Percentiles rank a stretch among this genome's conserved stretches.
Evolutionary conservation across 768 basidiomycete genomes (phyloP).

Genomic region (Jaapia argillacea): DNA sequence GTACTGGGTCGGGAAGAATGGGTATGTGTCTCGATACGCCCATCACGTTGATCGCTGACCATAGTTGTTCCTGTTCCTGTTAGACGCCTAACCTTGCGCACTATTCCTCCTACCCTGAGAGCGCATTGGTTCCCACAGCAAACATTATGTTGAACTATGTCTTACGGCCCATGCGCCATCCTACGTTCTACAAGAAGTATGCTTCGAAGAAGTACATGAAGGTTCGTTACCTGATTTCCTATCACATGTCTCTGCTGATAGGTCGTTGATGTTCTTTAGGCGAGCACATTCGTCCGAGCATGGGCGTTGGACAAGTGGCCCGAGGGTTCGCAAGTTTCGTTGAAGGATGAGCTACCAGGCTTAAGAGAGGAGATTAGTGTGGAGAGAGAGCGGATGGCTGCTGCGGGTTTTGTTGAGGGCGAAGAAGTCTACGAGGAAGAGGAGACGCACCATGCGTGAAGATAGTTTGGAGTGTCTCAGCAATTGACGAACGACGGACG

Average conservation of each 20-base stretch:
- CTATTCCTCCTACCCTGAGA: constrained; percentile 80
- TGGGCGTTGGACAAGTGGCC: constrained; percentile 80
- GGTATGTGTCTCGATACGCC: constrained; percentile 48
- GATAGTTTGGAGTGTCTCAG: too few species aligned
- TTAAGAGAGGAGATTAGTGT: constrained; percentile 48
- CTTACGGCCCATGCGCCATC: constrained; percentile 58
- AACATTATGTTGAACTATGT: constrained; percentile 86
- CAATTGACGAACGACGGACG: too few species aligned
- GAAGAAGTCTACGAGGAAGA: too few species aligned
- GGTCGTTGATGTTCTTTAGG: constrained; percentile 28
- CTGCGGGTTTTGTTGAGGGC: too few species aligned
- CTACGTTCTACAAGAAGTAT: constrained; percentile 85
- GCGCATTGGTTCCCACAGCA: constrained; percentile 68
- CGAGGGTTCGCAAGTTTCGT: constrained; percentile 47
- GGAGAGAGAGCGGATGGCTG: constrained; percentile 1
- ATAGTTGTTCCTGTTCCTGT: neutral
- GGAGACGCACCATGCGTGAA: too few species aligned
- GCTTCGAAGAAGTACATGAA: constrained; percentile 77
- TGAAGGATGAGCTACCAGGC: constrained; percentile 46
- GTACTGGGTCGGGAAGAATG: constrained; percentile 75
- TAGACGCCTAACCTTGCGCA: constrained; percentile 82
- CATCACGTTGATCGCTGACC: neutral
- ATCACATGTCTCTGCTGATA: neutral
- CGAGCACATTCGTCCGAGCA: constrained; percentile 70
- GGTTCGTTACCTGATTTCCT: constrained; percentile 29